Base-by-base conservation (phyloP, 352 stramenopile species). In the Phytopythium delawarense region DNA sequence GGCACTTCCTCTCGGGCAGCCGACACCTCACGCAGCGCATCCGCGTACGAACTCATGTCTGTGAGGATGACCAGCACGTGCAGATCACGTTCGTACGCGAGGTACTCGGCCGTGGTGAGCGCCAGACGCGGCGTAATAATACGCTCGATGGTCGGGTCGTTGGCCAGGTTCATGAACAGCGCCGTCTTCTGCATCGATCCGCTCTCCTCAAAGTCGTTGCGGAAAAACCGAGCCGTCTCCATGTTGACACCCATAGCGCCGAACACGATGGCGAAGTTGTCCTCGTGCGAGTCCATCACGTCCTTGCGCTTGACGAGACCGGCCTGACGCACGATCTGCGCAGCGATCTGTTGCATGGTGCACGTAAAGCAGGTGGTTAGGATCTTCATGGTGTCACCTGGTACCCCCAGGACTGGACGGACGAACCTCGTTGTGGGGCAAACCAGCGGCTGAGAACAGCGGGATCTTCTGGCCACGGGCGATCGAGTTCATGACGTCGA, bases 401-500 rank as follows among this genome's bases (percentile, higher is more conserved):
- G 28, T 7, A 50, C 11, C 30, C 30, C 1, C 28, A 44, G 45
- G 32, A 54, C 1, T 8, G 35, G 18, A 23, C 23, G 2, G 28
- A 67, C 52, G 15, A 70, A 87, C 80, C 84, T 99, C 96, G 69
- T 99, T 99, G 87, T 99, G 97, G 37, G 98, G 98, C 69, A 99
- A 75, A 87, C 98, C 97, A 37, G 98, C 96, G 34, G 97, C 97
- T 58, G 95, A 99, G 81, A 99, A 99, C 59, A 99, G 94, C 65
- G 98, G 98, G 75, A 99, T 99, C 79, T 99, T 99, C 77, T 99
- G 98, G 67, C 98, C 98, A 88, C 98, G 94, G 28, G 97, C 97
- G 65, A 99, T 98, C 56, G 94, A 99, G 89, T 99, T 99, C 98
- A 99, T 99, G 34, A 99, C 97, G 81, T 99, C 98, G 79, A 99